Percentiles rank a stretch among this genome's conserved stretches.
These are phyloP conservation scores for Tephrocybe sp. DNA, from an alignment of 768 basidiomycete genomes.

Conservation along the genomic window DNA sequence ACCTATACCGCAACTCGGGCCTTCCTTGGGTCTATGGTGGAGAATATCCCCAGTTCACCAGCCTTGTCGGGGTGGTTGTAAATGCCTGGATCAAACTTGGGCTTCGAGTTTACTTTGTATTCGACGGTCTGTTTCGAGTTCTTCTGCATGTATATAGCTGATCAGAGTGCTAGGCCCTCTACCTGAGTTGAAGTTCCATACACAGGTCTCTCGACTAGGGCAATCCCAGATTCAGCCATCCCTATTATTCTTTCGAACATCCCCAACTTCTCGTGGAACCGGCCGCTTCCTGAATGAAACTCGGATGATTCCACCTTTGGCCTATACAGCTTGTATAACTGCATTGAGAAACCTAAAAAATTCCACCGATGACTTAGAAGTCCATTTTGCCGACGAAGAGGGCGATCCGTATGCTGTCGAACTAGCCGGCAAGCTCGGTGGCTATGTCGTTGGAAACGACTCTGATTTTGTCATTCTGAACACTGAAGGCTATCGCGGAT, in stretches of 20 bases:
- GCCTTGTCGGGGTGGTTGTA: slow-evolving; percentile 48
- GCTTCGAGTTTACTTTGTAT: slow-evolving; percentile 68
- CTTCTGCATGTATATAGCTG: slow-evolving; percentile 11
- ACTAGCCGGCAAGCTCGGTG: slow-evolving; percentile 68
- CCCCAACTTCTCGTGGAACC: slow-evolving; percentile 55
- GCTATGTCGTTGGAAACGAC: slow-evolving; percentile 75
- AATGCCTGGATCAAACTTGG: slow-evolving; percentile 69
- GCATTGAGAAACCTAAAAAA: slow-evolving; percentile 42
- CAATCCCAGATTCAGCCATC: slow-evolving; percentile 59
- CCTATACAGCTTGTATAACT: slow-evolving; percentile 54
- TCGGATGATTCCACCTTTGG: slow-evolving; percentile 72
- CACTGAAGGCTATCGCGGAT: slow-evolving; percentile 73
- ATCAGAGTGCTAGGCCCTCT: slow-evolving; percentile 49
- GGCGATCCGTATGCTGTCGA: slow-evolving; percentile 85
- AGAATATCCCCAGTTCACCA: slow-evolving; percentile 60
- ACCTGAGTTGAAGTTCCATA: slow-evolving; percentile 72
- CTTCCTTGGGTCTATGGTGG: slow-evolving; percentile 88
- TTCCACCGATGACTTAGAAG: slow-evolving; percentile 35
- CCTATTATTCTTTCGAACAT: slow-evolving; percentile 81
- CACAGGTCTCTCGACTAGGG: slow-evolving; percentile 55
- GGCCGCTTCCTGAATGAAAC: slow-evolving; percentile 70
- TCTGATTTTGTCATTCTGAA: slow-evolving; percentile 83
- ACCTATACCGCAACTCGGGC: slow-evolving; percentile 53
- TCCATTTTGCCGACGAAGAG: slow-evolving; percentile 80
- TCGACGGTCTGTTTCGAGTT: slow-evolving; percentile 60